These are phyloP conservation scores for Tulasnella calospora DNA, from an alignment of 768 basidiomycete genomes.

Conservation along the genomic window DNA sequence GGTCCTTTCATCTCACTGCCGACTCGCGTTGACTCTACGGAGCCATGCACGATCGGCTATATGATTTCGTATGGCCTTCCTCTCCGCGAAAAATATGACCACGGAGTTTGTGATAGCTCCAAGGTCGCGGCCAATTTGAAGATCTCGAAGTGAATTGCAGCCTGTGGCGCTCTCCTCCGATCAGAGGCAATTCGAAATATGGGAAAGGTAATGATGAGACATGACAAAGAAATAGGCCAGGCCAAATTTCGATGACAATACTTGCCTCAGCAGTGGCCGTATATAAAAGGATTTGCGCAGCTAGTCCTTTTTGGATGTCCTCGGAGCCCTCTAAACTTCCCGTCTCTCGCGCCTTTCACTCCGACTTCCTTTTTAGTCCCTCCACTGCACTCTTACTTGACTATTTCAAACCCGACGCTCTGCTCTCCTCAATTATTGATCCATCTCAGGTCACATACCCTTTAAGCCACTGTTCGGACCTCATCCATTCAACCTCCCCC, in stretches of 20 bases:
- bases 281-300: neutral
- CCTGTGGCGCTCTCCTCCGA: neutral
- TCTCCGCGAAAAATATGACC: neutral
- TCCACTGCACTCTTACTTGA: neutral
- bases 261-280: neutral
- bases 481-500: neutral
- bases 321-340: neutral
- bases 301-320: neutral
- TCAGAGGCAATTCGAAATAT: constrained; percentile 2
- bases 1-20: neutral
- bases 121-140: constrained; percentile 10
- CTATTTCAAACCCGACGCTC: neutral
- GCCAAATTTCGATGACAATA: neutral
- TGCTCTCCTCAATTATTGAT: neutral
- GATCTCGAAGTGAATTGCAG: constrained; percentile 9
- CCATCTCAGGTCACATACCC: neutral
- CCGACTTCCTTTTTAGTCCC: neutral
- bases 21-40: neutral
- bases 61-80: neutral
- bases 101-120: neutral
- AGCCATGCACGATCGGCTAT: neutral
- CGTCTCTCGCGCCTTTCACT: neutral
- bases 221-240: neutral
- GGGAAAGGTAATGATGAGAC: neutral
- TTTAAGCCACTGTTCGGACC: neutral